Percentiles rank a stretch among this genome's conserved stretches.
Conservation (phyloP, 2,329 filamentous ascomycete genomes). For the Drechslerella dactyloides region DNA sequence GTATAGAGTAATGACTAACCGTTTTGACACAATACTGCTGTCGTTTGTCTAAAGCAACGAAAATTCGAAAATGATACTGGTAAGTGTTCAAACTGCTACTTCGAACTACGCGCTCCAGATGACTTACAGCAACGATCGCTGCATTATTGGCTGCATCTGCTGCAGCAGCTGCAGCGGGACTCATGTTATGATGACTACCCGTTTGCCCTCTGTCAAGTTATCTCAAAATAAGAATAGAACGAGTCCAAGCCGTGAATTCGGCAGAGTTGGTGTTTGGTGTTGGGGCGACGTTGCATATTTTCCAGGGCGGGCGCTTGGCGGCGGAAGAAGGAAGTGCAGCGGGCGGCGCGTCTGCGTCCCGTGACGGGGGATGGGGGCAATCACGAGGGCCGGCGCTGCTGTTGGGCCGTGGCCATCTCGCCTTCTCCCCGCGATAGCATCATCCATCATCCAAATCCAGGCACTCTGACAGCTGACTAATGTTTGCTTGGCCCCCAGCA, state of each 20-base stretch:
- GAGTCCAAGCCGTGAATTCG: too few relatives aligned
- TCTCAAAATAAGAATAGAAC: too few relatives aligned
- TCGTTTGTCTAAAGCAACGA: conserved; percentile 72
- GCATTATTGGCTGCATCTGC: background rate
- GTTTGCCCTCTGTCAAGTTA: background rate
- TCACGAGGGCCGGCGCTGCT: background rate
- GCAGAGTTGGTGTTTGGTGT: conserved; percentile 11
- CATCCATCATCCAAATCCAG: background rate
- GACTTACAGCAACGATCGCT: conserved; percentile 35
- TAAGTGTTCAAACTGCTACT: background rate
- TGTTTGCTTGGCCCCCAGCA: background rate
- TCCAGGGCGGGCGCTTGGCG: background rate
- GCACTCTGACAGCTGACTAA: background rate
- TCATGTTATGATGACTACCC: background rate
- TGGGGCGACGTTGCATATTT: conserved; percentile 8
- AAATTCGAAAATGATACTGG: conserved; percentile 8
- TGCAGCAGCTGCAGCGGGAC: background rate
- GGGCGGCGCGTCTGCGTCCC: background rate
- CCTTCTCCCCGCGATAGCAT: background rate
- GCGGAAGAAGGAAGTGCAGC: background rate
- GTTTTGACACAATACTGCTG: conserved; percentile 89
- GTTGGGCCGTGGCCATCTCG: background rate
- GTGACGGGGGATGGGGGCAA: background rate
- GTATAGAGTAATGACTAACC: too few relatives aligned
- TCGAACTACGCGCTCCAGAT: background rate